A percentile compares a stretch with the other conserved stretches of the same genome.
Conservation (phyloP, 2,329 filamentous ascomycete species). For the Thermothelomyces thermophilus region DNA sequence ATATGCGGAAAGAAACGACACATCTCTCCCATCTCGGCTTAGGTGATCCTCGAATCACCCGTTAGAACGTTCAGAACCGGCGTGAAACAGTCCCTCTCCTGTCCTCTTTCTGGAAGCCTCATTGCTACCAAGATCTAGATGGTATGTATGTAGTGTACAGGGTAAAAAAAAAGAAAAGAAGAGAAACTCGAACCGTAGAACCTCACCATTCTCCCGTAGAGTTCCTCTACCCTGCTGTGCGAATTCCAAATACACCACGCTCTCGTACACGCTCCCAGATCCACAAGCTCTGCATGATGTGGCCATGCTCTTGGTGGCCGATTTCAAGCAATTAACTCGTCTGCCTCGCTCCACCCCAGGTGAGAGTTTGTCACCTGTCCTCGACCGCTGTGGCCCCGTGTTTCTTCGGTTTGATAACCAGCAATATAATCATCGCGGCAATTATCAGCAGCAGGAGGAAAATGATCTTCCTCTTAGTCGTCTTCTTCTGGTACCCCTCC, state of each 20-base stretch:
- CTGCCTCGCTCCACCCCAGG: no score
- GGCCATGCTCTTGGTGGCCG: background rate
- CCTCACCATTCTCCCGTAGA: background rate
- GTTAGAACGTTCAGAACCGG: no score
- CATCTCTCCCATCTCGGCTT: no score
- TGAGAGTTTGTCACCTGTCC: background rate
- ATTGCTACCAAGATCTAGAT: no score
- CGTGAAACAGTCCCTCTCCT: no score
- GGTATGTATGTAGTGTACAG: no score
- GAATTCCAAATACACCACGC: background rate
- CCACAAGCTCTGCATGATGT: background rate
- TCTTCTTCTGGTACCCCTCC: conserved; percentile 79
- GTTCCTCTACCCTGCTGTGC: background rate
- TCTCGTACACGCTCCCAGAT: background rate
- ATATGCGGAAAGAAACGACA: no score
- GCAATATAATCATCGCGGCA: conserved; percentile 76
- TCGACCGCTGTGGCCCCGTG: conserved; percentile 17
- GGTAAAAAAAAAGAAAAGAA: background rate
- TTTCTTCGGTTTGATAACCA: conserved; percentile 71
- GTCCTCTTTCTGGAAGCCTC: no score
- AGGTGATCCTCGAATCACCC: no score
- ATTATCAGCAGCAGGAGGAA: conserved; percentile 80
- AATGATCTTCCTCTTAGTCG: conserved; percentile 88
- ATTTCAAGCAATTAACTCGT: background rate
- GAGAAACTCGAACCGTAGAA: background rate